phyloP scores from a whole-genome alignment of 192 early-diverging fungal species.

The Coemansia sp. region DNA sequence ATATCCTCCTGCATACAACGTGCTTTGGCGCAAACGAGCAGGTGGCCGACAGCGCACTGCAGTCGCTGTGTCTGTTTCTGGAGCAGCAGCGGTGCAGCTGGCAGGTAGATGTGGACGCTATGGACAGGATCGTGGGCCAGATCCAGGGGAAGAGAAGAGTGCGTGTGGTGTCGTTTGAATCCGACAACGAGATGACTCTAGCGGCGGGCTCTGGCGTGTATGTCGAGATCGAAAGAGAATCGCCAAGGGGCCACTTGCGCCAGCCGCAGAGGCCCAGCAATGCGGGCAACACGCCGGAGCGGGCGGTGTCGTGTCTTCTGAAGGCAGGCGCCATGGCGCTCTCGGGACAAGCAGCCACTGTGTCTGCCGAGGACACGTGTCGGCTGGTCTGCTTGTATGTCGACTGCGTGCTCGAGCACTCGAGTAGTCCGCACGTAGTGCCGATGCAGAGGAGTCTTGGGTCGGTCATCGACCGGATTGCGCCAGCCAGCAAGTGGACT shows the following conservation, averaged over 20 bases:
- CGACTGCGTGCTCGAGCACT: constrained; percentile 20
- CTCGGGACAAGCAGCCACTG: constrained; percentile 20
- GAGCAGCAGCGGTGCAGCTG: constrained; percentile 22
- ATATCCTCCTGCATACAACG: constrained; percentile 16
- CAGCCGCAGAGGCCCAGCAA: background rate
- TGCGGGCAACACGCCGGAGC: background rate
- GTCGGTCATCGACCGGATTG: constrained; percentile 10
- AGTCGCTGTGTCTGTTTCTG: constrained; percentile 14
- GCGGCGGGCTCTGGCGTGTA: background rate
- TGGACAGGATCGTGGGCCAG: constrained; percentile 10
- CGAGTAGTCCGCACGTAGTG: constrained; percentile 6
- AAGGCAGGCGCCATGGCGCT: background rate
- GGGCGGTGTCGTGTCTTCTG: too few species aligned
- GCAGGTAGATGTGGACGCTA: constrained; percentile 6
- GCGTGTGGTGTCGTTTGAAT: background rate
- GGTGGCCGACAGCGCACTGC: constrained; percentile 7
- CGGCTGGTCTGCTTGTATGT: constrained; percentile 7
- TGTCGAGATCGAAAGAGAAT: background rate
- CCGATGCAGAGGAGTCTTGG: constrained; percentile 32
- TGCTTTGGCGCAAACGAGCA: constrained; percentile 6
- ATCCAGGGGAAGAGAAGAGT: constrained; percentile 18
- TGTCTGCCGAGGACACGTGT: constrained; percentile 18
- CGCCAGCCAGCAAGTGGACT: constrained; percentile 33
- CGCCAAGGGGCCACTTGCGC: background rate
- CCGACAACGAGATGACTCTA: background rate